Base-by-base conservation (phyloP, 1,139 yeast species). In the Pichia sp. region DNA sequence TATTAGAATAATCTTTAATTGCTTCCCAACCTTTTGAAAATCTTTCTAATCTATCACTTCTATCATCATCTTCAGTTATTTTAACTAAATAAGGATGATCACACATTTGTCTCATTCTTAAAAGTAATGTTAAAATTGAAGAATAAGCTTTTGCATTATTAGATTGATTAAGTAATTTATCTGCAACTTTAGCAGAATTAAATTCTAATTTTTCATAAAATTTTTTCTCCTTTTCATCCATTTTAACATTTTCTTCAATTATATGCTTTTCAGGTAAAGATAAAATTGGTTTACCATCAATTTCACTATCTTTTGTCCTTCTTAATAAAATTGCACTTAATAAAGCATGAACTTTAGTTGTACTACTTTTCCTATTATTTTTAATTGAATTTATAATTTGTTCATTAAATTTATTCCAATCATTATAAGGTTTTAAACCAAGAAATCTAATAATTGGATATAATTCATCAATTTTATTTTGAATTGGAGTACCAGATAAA, bases 401-500 rank as follows among this genome's bases (percentile, higher is more conserved):
- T 6, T 54, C 49, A 34, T 71, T 68, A 58, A 88, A 89, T 39
- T 64, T 68, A 12, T 52, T 53, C 51, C 79, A 84, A 56, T 78
- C 67, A 52, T 71, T 66, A 52, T 82, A 83, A 0, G 93, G 93
- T 43, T 71, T 69, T 34, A 86, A 79, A 39, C 72, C 66, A 44
- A 91, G 63, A 56, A 88, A 91, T 48, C 89, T 62, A 23, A 91
- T 58, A 35, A 88, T 63, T 2, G 96, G 88, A 56, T 69, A 85
- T 31, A 93, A 64, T 53, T 91, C 99, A 34, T 76, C 83, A 44
- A 89, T 73, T 40, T 69, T 74, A 54, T 91, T 91, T 62, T 93
- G 97, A 68, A 93, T 81, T 0, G 98, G 98, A 0, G 99, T 91
- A 52, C 98, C 99, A 5, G 94, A 79, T 34, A 91, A 66, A 54